Evolutionary conservation across 805 yeast species (phyloP).

Genomic region (Kluyveromyces starmeri): DNA sequence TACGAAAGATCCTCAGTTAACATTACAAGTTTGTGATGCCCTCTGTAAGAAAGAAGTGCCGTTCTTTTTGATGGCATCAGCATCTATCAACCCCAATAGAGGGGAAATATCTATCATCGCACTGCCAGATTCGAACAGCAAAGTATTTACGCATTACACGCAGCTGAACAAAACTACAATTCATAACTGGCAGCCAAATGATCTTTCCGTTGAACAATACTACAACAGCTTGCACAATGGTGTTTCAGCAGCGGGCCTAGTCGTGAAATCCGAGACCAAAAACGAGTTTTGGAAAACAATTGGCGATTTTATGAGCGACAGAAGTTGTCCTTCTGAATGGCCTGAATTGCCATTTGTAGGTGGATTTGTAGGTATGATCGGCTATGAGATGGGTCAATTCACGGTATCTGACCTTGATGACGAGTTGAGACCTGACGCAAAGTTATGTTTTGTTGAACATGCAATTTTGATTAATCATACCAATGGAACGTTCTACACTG

Average conservation of each 20-base stretch:
- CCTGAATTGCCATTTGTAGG: slow-evolving; percentile 69
- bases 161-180: slow-evolving; percentile 30
- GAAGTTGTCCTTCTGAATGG: slow-evolving; percentile 8
- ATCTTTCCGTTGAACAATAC: slow-evolving; percentile 7
- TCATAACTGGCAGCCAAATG: slow-evolving; percentile 23
- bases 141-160: slow-evolving; percentile 54
- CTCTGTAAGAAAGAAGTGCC: slow-evolving; percentile 15
- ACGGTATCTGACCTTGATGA: slow-evolving; percentile 31
- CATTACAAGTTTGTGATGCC: slow-evolving; percentile 47
- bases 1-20: slow-evolving; percentile 15
- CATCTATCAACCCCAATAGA: slow-evolving; percentile 36
- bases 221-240: background rate
- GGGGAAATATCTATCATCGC: slow-evolving; percentile 89
- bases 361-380: slow-evolving; percentile 79
- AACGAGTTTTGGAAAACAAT: slow-evolving; percentile 22
- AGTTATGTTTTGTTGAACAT: slow-evolving; percentile 61
- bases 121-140: slow-evolving; percentile 39
- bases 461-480: slow-evolving; percentile 47
- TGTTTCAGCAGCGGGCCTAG: slow-evolving; percentile 5
- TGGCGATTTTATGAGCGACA: slow-evolving; percentile 21
- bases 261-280: slow-evolving; percentile 17
- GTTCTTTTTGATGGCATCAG: slow-evolving; percentile 56
- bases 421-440: slow-evolving; percentile 57
- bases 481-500: slow-evolving; percentile 38
- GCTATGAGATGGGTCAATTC: slow-evolving; percentile 78